Base-by-base conservation (phyloP, 805 yeast genomes). In the Saccharomycopsis microspora region DNA sequence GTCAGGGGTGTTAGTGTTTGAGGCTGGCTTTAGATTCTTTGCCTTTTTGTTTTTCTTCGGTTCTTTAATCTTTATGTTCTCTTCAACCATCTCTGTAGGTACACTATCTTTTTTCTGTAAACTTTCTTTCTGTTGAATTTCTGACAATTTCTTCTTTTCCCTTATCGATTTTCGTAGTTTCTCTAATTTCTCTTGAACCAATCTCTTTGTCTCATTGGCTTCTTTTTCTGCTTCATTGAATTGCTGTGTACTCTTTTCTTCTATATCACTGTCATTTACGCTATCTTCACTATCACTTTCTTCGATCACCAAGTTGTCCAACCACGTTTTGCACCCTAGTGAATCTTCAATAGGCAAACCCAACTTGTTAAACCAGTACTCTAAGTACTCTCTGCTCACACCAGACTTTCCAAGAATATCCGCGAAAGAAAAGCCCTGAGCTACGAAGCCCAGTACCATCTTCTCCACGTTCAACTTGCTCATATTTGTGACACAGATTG, bases 381-480 rank as follows among this genome's bases (percentile, higher is more conserved):
- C 32, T 10, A 48, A 32, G 9, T 41, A 44, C 3, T 41, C 32
- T 39, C 42, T 39, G 7, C 39, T 32, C 7, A 46, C 46, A 5
- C 44, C 42, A 40, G 40, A 35, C 32, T 33, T 32, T 19, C 42
- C 34, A 27, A 30, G 28, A 3, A 49, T 42, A 5, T 19, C 29
- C 4, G 29, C 11, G 28, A 35, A 34, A 36, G 34, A 19, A 28
- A 40, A 34, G 5, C 52, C 52, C 19, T 46, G 33, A 6, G 33
- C 29, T 3, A 46, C 32, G n/a, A 50, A 41, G 29, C 47, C 53
- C 5, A 29, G 7, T 4, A 50, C 33, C 5, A 50, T 50, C 34
- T 50, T 50, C 8, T 32, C 32, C n/a, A 47, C 44, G 29, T 32
- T 34, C 33, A 41, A 4, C 9, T 40, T 41, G 35, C 19, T 19